These are phyloP conservation scores for Debaryomycetaceae sp. DNA, from an alignment of 1,139 yeast species.

Conservation along the genomic window DNA sequence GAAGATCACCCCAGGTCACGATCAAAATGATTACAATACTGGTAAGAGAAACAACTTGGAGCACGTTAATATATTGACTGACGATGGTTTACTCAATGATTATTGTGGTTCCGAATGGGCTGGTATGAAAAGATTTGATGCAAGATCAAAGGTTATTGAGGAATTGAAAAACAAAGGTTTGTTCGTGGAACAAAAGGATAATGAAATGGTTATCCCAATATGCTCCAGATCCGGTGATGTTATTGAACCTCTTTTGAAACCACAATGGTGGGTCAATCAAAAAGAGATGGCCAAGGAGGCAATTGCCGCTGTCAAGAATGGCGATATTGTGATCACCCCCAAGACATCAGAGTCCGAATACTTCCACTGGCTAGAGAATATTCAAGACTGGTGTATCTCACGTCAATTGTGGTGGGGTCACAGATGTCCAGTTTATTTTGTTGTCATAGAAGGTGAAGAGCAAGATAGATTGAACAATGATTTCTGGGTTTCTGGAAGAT, in stretches of 20 bases:
- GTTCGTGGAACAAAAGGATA: slow-evolving; percentile 80
- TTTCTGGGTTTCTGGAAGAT: slow-evolving; percentile 91
- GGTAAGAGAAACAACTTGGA: slow-evolving; percentile 93
- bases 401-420: slow-evolving; percentile 99
- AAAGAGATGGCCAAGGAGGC: slow-evolving; percentile 87
- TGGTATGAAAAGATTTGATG: slow-evolving; percentile 93
- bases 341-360: slow-evolving; percentile 89
- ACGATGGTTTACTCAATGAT: slow-evolving; percentile 86
- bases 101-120: slow-evolving; percentile 85
- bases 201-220: slow-evolving; percentile 91
- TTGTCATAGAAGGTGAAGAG: slow-evolving; percentile 68
- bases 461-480: slow-evolving; percentile 61
- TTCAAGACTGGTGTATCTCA: slow-evolving; percentile 99
- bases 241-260: slow-evolving; percentile 93
- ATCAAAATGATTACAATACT: slow-evolving; percentile 91
- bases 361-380: slow-evolving; percentile 92
- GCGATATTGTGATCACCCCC: slow-evolving; percentile 80
- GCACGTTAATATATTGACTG: slow-evolving; percentile 85
- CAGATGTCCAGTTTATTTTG: slow-evolving; percentile 95
- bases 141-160: slow-evolving; percentile 82
- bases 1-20: slow-evolving; percentile 97
- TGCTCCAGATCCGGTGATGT: slow-evolving; percentile 97
- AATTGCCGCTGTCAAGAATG: slow-evolving; percentile 78
- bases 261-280: slow-evolving; percentile 99
- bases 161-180: slow-evolving; percentile 72